phyloP scores from a whole-genome alignment of 164 flowering plant genomes.

The Taxillus chinensis region DNA sequence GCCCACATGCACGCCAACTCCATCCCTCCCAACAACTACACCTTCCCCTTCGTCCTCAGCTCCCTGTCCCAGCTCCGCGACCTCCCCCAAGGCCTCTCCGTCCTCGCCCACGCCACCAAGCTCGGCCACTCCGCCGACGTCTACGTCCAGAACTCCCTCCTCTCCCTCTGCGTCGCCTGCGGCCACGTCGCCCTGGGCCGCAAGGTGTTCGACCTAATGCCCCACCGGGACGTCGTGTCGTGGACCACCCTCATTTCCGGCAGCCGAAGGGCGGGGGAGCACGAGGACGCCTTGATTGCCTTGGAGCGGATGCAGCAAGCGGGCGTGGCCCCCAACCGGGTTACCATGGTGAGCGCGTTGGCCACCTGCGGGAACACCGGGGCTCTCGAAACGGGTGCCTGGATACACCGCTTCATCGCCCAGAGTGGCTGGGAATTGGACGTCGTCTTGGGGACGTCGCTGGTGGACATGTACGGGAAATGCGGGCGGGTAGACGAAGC shows the following conservation, averaged over 20 bases:
- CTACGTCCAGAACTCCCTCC: slow-evolving; percentile 38
- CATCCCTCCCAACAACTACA: slow-evolving; percentile 36
- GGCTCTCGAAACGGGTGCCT: slow-evolving; percentile 46
- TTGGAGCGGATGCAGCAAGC: slow-evolving; percentile 42
- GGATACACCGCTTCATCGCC: slow-evolving; percentile 42
- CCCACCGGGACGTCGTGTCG: slow-evolving; percentile 45
- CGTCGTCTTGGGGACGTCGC: slow-evolving; percentile 50
- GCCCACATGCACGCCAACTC: slow-evolving; percentile 28
- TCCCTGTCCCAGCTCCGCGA: slow-evolving; percentile 29
- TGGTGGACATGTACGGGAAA: slow-evolving; percentile 58
- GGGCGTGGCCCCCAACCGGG: slow-evolving; percentile 44
- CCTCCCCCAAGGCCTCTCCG: slow-evolving; percentile 17
- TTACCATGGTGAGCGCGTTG: slow-evolving; percentile 51
- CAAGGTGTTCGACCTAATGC: slow-evolving; percentile 52
- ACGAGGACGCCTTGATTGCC: slow-evolving; percentile 38
- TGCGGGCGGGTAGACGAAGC: slow-evolving; percentile 49
- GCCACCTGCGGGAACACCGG: slow-evolving; percentile 40
- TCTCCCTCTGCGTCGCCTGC: slow-evolving; percentile 34
- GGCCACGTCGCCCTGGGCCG: slow-evolving; percentile 25
- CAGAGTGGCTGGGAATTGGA: slow-evolving; percentile 43
- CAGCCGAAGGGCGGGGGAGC: slow-evolving; percentile 17
- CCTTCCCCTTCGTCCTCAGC: slow-evolving; percentile 52
- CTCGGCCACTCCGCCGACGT: slow-evolving; percentile 33
- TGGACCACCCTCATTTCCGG: slow-evolving; percentile 56
- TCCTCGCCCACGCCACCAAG: slow-evolving; percentile 38